Percentiles rank a stretch among this genome's conserved stretches.
phyloP scores from a whole-genome alignment of 345 rosid species.

The Brassica napus region DNA sequence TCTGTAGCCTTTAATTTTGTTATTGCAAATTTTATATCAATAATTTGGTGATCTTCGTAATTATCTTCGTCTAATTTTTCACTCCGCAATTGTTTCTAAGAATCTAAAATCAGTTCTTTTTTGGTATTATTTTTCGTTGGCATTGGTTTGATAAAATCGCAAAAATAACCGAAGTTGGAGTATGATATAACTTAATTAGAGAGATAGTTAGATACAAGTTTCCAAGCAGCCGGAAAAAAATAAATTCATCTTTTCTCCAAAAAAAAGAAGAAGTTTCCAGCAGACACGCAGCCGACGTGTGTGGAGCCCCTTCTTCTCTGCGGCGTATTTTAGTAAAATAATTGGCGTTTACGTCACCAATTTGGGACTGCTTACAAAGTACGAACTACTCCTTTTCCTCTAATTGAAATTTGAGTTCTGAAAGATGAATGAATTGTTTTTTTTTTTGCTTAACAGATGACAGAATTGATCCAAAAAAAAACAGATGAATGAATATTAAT shows the following conservation, averaged over 20 bases:
- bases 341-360: conserved; percentile 33
- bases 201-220: not conserved
- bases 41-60: conserved; percentile 30
- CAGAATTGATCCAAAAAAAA: not conserved
- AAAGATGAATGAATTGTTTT: not conserved
- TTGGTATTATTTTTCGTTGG: not conserved
- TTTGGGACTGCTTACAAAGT: conserved; percentile 19
- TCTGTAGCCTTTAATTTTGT: not conserved
- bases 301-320: conserved; percentile 18
- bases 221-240: not conserved
- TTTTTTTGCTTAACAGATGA: not conserved
- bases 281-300: conserved; percentile 56
- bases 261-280: conserved; percentile 24
- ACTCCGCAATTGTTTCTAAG: not conserved
- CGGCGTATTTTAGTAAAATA: conserved; percentile 26
- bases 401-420: not conserved
- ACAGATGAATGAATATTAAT: not conserved
- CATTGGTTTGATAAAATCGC: not conserved
- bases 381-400: conserved; percentile 9
- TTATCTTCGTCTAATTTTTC: not conserved
- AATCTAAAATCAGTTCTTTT: not conserved
- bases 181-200: not conserved
- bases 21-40: conserved; percentile 21
- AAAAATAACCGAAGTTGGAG: not conserved
- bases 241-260: no score